Evolutionary conservation across 1,139 yeast genomes (phyloP).

Genomic region (Wickerhamomyces sp.): DNA sequence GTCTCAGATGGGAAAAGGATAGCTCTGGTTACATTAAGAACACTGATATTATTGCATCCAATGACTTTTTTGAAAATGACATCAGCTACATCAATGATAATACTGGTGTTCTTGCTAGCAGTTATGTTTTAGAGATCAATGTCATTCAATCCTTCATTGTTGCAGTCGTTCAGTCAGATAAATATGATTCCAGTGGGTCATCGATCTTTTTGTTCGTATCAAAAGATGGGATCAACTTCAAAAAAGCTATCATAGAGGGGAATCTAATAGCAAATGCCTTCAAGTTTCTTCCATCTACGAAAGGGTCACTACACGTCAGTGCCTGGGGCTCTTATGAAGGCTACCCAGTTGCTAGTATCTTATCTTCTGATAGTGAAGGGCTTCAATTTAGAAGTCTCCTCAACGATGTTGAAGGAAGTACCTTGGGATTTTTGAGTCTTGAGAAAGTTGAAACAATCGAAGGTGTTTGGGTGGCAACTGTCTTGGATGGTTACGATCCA

Average conservation of each 20-base stretch:
- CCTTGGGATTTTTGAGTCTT: constrained; percentile 36
- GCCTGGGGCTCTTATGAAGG: constrained; percentile 32
- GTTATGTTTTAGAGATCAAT: constrained; percentile 41
- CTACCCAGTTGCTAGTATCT: constrained; percentile 35
- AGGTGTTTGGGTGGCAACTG: constrained; percentile 65
- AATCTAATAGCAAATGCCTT: constrained; percentile 40
- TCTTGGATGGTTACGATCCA: constrained; percentile 26
- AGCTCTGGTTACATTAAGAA: constrained; percentile 40
- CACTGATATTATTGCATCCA: constrained; percentile 40
- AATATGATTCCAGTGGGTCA: constrained; percentile 34
- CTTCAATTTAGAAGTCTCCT: constrained; percentile 44
- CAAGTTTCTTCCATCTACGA: constrained; percentile 51
- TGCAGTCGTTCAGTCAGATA: constrained; percentile 46
- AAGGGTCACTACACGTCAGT: constrained; percentile 50
- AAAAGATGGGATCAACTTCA: constrained; percentile 49
- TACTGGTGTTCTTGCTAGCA: constrained; percentile 25
- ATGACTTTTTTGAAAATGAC: constrained; percentile 49
- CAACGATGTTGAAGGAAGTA: constrained; percentile 38
- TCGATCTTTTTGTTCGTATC: constrained; percentile 50
- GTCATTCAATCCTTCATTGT: constrained; percentile 50
- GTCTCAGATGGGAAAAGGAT: constrained; percentile 40
- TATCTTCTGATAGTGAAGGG: constrained; percentile 63
- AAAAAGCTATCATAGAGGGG: constrained; percentile 46
- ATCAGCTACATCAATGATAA: constrained; percentile 32
- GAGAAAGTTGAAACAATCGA: constrained; percentile 57